Percentiles rank a stretch among this genome's conserved stretches.
Evolutionary conservation across 2,329 filamentous ascomycete species (phyloP).

Genomic region (Dactylella cylindrospora): DNA sequence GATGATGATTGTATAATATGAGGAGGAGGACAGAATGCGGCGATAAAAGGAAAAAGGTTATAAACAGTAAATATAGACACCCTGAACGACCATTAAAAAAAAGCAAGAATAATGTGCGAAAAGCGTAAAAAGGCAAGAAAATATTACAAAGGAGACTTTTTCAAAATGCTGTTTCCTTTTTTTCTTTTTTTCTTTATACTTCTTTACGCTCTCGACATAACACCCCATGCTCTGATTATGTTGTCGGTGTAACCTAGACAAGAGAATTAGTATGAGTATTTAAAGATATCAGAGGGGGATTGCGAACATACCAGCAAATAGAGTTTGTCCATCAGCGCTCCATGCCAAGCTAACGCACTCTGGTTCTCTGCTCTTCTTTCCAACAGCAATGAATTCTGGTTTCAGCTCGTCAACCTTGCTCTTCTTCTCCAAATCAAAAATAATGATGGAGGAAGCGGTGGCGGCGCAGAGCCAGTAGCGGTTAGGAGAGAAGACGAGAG

Average conservation of each 20-base stretch:
- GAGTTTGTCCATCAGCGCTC: conserved; percentile 96
- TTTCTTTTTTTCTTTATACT: conserved; percentile 21
- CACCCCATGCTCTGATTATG: conserved; percentile 96
- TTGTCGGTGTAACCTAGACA: conserved; percentile 82
- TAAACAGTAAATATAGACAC: conserved; percentile 41
- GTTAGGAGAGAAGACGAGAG: conserved; percentile 99
- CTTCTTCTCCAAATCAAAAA: conserved; percentile 99
- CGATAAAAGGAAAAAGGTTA: conserved; percentile 27
- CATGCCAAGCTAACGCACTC: conserved; percentile 97
- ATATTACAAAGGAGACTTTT: conserved; percentile 30
- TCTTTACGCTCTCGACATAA: conserved; percentile 84
- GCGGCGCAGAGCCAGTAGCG: conserved; percentile 99
- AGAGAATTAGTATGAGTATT: neutral
- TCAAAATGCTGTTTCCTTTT: conserved; percentile 28
- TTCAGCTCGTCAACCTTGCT: conserved; percentile 99
- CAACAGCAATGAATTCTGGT: conserved; percentile 91
- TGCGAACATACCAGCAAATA: conserved; percentile 73
- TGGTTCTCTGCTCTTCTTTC: conserved; percentile 98
- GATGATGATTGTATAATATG: too few species aligned
- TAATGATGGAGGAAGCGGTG: conserved; percentile 97
- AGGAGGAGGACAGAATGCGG: neutral
- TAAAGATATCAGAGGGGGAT: neutral
- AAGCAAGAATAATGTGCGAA: conserved; percentile 2
- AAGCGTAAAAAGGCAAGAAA: conserved; percentile 2
- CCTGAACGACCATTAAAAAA: conserved; percentile 34